These are phyloP conservation scores for Alopecurus myosuroides DNA, from an alignment of 176 grass and related monocot species.

Conservation along the genomic window DNA sequence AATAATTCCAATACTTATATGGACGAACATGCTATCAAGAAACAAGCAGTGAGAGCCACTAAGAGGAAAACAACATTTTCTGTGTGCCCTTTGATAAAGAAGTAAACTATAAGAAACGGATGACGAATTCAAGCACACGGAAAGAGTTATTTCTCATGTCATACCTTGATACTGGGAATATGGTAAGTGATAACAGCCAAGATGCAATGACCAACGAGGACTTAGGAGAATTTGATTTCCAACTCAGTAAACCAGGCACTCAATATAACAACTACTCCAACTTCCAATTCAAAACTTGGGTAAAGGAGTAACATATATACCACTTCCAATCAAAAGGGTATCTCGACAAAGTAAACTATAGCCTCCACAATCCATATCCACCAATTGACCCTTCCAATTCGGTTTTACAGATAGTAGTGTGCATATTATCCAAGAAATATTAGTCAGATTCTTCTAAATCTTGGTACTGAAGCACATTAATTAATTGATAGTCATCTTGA, in stretches of 20 bases:
- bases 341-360: background rate
- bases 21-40: background rate
- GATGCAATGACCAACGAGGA: background rate
- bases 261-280: background rate
- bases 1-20: background rate
- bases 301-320: background rate
- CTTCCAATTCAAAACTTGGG: background rate
- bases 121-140: background rate
- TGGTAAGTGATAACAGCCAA: background rate
- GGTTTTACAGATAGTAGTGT: conserved; percentile 13
- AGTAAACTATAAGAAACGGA: background rate
- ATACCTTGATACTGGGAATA: background rate
- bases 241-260: background rate
- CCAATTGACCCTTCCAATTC: background rate
- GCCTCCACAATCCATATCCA: background rate
- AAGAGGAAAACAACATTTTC: background rate
- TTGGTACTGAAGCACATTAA: background rate
- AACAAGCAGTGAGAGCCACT: background rate
- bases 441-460: background rate
- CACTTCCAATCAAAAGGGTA: background rate
- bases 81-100: background rate
- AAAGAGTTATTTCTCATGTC: background rate
- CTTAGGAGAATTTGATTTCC: background rate
- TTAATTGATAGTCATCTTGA: background rate
- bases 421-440: background rate